Base-by-base conservation (phyloP, 441 rosid species). In the Pelargonium myrrhifolium region DNA sequence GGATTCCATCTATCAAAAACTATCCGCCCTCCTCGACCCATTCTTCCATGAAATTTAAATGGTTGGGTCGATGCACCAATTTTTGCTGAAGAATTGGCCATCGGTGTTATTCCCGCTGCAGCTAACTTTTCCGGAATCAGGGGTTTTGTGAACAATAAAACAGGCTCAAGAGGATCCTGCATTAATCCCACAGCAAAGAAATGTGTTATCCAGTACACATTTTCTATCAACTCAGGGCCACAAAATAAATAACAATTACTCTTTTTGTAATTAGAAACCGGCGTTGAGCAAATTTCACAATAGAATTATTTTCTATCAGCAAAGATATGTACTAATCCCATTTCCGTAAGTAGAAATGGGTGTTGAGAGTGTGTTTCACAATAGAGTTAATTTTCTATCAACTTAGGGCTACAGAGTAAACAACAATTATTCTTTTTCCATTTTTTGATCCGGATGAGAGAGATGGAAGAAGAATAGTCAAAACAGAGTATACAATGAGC, bases 1-100 rank as follows among this genome's bases (percentile, higher is more conserved):
- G 89, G 96, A 80, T 89, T 94, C 96, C 97, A 89, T 83, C 99
- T 81, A 73, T 94, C 97, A 66, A 89, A 94, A 21, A 94, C 67
- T 37, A 91, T 88, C n/a, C 99, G 83, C 5, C 97, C 97, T 73
- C 99, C 99, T 4, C 99, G 90, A 4, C 99, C 99, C 39, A 91
- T 83, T 76, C 97, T 87, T 71, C 92, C 96, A 5, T 73, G 84
- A 66, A 85, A 90, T 79, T 84, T 86, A 35, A 74, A 75, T 51
- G 81, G 79, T 26, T 85, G 66, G 11, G 72, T 42, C 10, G 85
- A 60, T 6, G 70, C 59, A 62, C 85, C 80, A 65, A 73, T 83
- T 69, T 77, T 84, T n/a, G 79, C 71, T 21, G 82, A 70, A 0
- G 89, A 70, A 40, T 82, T 82, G 51, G 82, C 72, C 0, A 96